Percentiles rank a stretch among this genome's conserved stretches.
Conservation (phyloP, 176 grass and related monocot species). For the Musa beccarii region DNA sequence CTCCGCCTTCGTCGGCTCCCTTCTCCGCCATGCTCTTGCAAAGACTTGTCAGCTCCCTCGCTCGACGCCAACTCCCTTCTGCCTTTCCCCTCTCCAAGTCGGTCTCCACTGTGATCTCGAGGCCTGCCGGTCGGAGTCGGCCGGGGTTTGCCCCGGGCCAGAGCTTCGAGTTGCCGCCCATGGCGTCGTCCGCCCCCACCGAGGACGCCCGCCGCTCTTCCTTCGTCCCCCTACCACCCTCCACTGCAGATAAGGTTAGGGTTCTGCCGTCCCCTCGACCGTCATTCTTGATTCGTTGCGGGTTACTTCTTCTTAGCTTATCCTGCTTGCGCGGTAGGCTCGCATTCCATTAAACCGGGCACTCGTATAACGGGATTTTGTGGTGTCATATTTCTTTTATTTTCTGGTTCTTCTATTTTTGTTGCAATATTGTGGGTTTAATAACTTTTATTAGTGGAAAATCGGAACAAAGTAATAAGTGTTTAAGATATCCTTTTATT, state of each 20-base stretch:
- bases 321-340: no score
- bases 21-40: background rate
- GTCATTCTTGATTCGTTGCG: background rate
- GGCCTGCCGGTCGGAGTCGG: background rate
- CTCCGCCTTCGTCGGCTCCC: background rate
- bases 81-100: background rate
- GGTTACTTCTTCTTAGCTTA: background rate
- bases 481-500: background rate
- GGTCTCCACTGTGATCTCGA: background rate
- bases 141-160: background rate
- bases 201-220: background rate
- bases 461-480: background rate
- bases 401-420: background rate
- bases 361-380: background rate
- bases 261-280: background rate
- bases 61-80: background rate
- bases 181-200: background rate
- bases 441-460: background rate
- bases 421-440: background rate
- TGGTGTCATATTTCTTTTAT: background rate
- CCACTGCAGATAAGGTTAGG: slow-evolving; percentile 5
- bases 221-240: background rate
- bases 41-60: background rate
- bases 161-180: background rate
- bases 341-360: no score